These are phyloP conservation scores for Lupinus albus DNA, from an alignment of 306 rosid genomes.

Conservation along the genomic window DNA sequence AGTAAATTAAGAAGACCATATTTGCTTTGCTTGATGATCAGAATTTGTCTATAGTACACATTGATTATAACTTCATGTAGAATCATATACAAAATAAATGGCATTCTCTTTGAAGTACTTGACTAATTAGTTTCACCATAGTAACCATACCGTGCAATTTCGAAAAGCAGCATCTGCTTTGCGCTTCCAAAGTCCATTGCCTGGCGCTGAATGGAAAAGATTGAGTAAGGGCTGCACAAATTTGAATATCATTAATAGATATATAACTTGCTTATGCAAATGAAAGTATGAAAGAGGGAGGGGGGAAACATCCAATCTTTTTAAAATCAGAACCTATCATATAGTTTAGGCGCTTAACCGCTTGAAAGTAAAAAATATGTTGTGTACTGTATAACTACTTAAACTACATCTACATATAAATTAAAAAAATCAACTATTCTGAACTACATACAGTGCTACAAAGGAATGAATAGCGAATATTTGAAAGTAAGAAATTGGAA, in stretches of 20 bases:
- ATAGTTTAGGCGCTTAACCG: constrained; percentile 19
- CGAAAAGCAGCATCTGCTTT: constrained; percentile 88
- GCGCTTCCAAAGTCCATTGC: constrained; percentile 95
- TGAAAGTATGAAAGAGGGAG: background rate
- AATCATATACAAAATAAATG: constrained; percentile 5
- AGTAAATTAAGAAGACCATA: background rate
- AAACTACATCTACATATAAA: constrained; percentile 11
- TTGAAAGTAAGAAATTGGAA: constrained; percentile 10
- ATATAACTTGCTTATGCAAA: constrained; percentile 33
- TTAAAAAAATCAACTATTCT: constrained; percentile 18
- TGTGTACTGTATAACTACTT: constrained; percentile 4
- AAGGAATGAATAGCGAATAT: constrained; percentile 17
- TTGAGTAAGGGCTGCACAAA: constrained; percentile 79
- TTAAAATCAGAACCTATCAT: constrained; percentile 21
- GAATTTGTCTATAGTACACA: background rate
- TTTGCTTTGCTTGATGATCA: constrained; percentile 2
- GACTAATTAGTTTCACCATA: constrained; percentile 22
- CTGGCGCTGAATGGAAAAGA: constrained; percentile 75
- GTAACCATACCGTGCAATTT: constrained; percentile 65
- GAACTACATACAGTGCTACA: constrained; percentile 9
- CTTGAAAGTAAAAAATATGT: constrained; percentile 5
- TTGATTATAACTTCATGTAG: constrained; percentile 1
- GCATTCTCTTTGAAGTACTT: constrained; percentile 9
- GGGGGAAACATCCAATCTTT: background rate
- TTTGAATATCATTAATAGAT: constrained; percentile 31